phyloP scores from a whole-genome alignment of 352 stramenopile species.

The Phytophthora sansomeana region DNA sequence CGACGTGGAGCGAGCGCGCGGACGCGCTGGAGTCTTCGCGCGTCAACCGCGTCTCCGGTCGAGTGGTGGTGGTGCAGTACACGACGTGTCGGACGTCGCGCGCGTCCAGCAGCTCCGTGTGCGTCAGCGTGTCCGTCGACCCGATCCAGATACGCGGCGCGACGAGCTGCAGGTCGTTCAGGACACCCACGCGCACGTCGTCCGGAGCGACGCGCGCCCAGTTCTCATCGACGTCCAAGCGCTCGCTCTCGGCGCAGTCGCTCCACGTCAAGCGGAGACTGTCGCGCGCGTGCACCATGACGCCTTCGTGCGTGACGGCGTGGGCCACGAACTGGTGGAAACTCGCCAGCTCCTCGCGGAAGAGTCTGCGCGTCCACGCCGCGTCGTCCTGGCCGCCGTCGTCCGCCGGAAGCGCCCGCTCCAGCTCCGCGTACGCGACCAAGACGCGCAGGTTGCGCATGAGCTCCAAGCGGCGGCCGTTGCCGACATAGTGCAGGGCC shows the following conservation, averaged over 20 bases:
- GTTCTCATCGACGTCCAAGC: not conserved
- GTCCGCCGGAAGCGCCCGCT: slow-evolving; percentile 19
- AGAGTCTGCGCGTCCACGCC: slow-evolving; percentile 5
- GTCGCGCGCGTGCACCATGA: slow-evolving; percentile 16
- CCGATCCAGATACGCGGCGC: slow-evolving; percentile 46
- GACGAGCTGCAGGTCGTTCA: slow-evolving; percentile 47
- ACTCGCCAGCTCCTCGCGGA: slow-evolving; percentile 11
- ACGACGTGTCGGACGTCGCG: slow-evolving; percentile 16
- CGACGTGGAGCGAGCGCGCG: not conserved
- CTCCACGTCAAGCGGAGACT: slow-evolving; percentile 24
- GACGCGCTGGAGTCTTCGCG: not conserved
- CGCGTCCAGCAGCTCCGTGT: slow-evolving; percentile 11
- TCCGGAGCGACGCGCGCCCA: slow-evolving; percentile 13
- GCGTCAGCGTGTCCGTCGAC: slow-evolving; percentile 32
- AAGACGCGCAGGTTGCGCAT: slow-evolving; percentile 27
- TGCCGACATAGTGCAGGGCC: slow-evolving; percentile 1
- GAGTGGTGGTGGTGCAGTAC: slow-evolving; percentile 16
- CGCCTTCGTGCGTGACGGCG: slow-evolving; percentile 6
- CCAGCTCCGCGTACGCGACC: slow-evolving; percentile 19
- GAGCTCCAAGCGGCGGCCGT: not conserved
- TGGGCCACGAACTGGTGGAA: slow-evolving; percentile 20
- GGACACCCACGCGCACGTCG: slow-evolving; percentile 22
- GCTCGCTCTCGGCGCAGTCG: not conserved
- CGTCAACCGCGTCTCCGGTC: slow-evolving; percentile 4
- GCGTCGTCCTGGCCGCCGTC: not conserved